These are phyloP conservation scores for Clohesyomyces aquaticus DNA, from an alignment of 495 filamentous ascomycete species.

Conservation along the genomic window DNA sequence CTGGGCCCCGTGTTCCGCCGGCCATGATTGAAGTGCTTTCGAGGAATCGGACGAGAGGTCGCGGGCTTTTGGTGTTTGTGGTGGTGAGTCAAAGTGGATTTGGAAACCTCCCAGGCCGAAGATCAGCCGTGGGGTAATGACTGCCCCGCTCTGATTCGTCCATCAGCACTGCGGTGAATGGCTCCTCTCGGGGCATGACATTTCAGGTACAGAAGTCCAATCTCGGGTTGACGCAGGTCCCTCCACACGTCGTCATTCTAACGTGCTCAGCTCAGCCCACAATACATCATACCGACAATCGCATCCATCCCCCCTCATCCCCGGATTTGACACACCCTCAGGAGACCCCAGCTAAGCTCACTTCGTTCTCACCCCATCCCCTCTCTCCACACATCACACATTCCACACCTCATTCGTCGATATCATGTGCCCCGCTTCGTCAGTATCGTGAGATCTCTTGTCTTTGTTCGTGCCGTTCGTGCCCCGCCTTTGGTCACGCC, in stretches of 20 bases:
- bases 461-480: slow-evolving; percentile 3
- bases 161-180: background rate
- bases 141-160: background rate
- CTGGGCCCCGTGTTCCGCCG: slow-evolving; percentile 46
- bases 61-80: background rate
- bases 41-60: background rate
- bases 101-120: slow-evolving; percentile 12
- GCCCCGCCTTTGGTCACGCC: slow-evolving; percentile 6
- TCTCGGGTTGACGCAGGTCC: background rate
- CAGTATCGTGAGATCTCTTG: background rate
- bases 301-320: background rate
- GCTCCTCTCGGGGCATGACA: background rate
- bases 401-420: background rate
- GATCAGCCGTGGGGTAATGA: background rate
- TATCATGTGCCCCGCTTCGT: background rate
- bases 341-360: background rate
- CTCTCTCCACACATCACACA: background rate
- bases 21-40: slow-evolving; percentile 41
- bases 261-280: background rate
- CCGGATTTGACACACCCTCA: background rate
- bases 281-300: background rate
- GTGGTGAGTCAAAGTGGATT: slow-evolving; percentile 22
- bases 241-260: background rate
- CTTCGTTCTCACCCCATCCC: background rate
- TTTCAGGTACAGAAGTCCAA: background rate